Base-by-base conservation (phyloP, 495 filamentous ascomycete species). In the Hyphodiscus hymeniophilus region DNA sequence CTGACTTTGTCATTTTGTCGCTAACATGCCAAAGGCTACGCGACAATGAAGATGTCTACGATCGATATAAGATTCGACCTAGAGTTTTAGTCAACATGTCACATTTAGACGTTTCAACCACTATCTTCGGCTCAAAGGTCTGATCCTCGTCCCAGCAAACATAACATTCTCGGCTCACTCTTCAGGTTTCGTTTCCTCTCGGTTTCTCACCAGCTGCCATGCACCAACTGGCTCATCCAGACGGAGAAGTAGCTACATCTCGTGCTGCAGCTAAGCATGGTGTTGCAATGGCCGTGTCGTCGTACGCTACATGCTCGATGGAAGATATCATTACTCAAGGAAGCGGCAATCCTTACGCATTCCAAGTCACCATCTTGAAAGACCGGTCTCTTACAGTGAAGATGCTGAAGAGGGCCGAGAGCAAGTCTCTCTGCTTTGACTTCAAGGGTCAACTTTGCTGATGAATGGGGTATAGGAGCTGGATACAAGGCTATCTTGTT, bases 71-170 rank as follows among this genome's bases (percentile, higher is more conserved):
- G 28, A 66, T 82, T 31, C 65, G 73, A 3, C 75, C 76, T 5
- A 67, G 77, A n/a, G 65, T 79, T 13, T 63, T 82, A 0, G 59
- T 64, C 42, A 70, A 81, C 51, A 74, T 80, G 21, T 68, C 66
- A 16, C 60, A 62, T 0, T 57, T 75, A 23, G 74, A 80, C 52
- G 72, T 70, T 7, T 66, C 61, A 13, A 71, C 67, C 0, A 60
- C 60, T 7, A 60, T 80, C 7, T 71, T 79, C 30, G 73, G 68
- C 2, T 57, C 36, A 7, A 61, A 59, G 38, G 36, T 42, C 13
- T 23, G n/a, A 11, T 1, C 7, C 26, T 32, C 33, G 3, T 2
- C 13, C 11, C 11, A 2, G 4, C 15, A 7, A 24, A 21, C 17
- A 31, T n/a, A 5, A 3, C 17, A 4, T 3, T 10, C 10, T n/a